A percentile compares a stretch with the other conserved stretches of the same genome.
phyloP scores from a whole-genome alignment of 495 filamentous ascomycete genomes.

The Aspergillus saccharolyticus region DNA sequence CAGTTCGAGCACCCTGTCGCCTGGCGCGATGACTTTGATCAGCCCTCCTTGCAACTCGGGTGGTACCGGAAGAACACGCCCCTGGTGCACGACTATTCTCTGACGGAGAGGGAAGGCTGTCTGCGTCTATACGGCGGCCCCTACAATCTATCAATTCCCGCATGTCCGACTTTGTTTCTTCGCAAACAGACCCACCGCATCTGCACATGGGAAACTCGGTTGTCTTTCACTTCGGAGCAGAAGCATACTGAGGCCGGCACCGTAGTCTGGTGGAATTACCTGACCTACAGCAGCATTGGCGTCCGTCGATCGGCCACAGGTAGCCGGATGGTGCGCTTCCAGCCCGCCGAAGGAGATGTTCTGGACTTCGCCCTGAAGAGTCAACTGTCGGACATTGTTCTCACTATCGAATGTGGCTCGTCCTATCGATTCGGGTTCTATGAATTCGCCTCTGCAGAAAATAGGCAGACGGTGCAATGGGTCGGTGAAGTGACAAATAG shows the following conservation, averaged over 20 bases:
- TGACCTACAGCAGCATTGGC: slow-evolving; percentile 34
- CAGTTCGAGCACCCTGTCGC: slow-evolving; percentile 14
- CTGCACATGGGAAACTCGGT: slow-evolving; percentile 31
- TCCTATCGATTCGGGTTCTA: slow-evolving; percentile 27
- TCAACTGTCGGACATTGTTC: slow-evolving; percentile 12
- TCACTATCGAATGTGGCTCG: slow-evolving; percentile 27
- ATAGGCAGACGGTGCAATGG: slow-evolving; percentile 13
- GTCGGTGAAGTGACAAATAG: slow-evolving; percentile 24
- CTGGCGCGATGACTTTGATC: slow-evolving; percentile 41
- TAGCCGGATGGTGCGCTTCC: slow-evolving; percentile 23
- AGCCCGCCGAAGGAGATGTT: slow-evolving; percentile 12
- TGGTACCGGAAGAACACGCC: slow-evolving; percentile 45
- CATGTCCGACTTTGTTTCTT: slow-evolving; percentile 39
- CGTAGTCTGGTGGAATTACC: slow-evolving; percentile 40
- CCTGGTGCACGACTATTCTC: slow-evolving; percentile 29
- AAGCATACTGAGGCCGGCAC: slow-evolving; percentile 34
- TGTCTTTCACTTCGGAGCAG: slow-evolving; percentile 28
- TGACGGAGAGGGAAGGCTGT: slow-evolving; percentile 29
- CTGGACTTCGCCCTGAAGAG: slow-evolving; percentile 12
- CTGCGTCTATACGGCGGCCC: slow-evolving; percentile 39
- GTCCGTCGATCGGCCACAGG: slow-evolving; percentile 19
- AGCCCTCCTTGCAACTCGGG: slow-evolving; percentile 22
- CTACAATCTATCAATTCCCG: slow-evolving; percentile 35
- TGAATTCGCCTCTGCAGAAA: slow-evolving; percentile 10
- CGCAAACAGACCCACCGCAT: slow-evolving; percentile 37